Conservation (phyloP, 257 asterid genomes). For the Thymus mandschuricus region DNA sequence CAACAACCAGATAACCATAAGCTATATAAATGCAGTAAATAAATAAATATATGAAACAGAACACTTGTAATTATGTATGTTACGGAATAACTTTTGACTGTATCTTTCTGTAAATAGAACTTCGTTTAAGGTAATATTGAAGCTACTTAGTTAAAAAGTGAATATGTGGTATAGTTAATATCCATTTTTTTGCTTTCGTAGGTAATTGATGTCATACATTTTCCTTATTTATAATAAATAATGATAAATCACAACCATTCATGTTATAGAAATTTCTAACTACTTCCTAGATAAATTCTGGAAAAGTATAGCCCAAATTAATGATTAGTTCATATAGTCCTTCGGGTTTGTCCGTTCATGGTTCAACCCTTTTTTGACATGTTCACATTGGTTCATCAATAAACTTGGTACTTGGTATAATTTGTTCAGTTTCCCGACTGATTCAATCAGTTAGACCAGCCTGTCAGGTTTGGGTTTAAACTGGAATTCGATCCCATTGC, state of each 20-base stretch:
- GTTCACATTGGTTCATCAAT: background rate
- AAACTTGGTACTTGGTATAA: background rate
- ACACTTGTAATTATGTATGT: background rate
- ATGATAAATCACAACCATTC: background rate
- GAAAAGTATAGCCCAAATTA: background rate
- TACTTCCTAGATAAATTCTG: too few species aligned
- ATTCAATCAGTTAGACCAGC: background rate
- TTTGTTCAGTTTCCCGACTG: background rate
- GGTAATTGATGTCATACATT: background rate
- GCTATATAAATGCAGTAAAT: background rate
- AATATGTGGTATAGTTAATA: background rate
- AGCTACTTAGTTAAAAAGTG: background rate
- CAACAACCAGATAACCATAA: background rate
- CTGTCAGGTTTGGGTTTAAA: background rate
- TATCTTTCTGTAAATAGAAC: background rate
- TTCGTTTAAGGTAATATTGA: background rate
- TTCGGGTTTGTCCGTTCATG: background rate
- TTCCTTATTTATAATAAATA: background rate
- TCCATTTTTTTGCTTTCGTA: background rate
- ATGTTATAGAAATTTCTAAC: slow-evolving; percentile 5
- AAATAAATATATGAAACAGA: background rate
- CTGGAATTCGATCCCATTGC: slow-evolving; percentile 6
- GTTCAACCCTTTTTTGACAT: background rate
- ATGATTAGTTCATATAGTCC: background rate
- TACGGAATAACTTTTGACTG: background rate